Percentiles rank a stretch among this genome's conserved stretches.
Conservation (phyloP, 192 early-diverging fungal species). For the Coemansia sp. region DNA sequence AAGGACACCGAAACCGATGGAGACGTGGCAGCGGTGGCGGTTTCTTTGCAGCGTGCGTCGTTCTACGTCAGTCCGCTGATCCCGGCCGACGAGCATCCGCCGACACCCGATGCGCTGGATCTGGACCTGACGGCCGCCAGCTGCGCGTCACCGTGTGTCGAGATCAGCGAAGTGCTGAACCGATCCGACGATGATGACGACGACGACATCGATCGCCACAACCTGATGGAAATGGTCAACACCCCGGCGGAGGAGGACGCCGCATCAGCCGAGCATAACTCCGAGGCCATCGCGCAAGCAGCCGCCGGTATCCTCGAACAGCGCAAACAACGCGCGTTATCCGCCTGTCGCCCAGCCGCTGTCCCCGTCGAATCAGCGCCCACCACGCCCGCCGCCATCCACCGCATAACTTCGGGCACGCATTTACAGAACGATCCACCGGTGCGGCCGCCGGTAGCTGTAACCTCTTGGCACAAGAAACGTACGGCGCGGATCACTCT, state of each 20-base stretch:
- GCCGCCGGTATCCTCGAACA: conserved; percentile 46
- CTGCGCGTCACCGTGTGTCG: conserved; percentile 26
- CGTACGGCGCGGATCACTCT: conserved; percentile 73
- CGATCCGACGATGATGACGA: conserved; percentile 52
- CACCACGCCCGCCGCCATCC: conserved; percentile 18
- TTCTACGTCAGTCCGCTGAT: conserved; percentile 52
- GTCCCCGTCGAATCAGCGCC: conserved; percentile 29
- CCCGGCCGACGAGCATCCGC: conserved; percentile 39
- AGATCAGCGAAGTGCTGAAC: conserved; percentile 56
- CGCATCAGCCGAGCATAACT: conserved; percentile 27
- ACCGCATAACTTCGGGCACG: conserved; percentile 55
- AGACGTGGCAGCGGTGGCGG: conserved; percentile 17
- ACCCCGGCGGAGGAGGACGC: conserved; percentile 48
- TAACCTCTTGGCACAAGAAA: conserved; percentile 60
- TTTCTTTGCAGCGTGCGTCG: conserved; percentile 34
- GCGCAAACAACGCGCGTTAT: conserved; percentile 6
- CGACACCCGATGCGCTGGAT: conserved; percentile 53
- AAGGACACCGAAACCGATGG: not conserved
- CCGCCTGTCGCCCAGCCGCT: conserved; percentile 24
- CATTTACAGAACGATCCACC: conserved; percentile 55
- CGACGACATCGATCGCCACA: conserved; percentile 49
- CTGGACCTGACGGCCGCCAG: conserved; percentile 21
- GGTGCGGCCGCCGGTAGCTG: conserved; percentile 47
- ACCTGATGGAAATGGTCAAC: conserved; percentile 59
- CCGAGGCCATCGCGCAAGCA: conserved; percentile 39